These are phyloP conservation scores for Sanguinoderma infundibulare DNA, from an alignment of 1,284 basidiomycete species.

Conservation along the genomic window DNA sequence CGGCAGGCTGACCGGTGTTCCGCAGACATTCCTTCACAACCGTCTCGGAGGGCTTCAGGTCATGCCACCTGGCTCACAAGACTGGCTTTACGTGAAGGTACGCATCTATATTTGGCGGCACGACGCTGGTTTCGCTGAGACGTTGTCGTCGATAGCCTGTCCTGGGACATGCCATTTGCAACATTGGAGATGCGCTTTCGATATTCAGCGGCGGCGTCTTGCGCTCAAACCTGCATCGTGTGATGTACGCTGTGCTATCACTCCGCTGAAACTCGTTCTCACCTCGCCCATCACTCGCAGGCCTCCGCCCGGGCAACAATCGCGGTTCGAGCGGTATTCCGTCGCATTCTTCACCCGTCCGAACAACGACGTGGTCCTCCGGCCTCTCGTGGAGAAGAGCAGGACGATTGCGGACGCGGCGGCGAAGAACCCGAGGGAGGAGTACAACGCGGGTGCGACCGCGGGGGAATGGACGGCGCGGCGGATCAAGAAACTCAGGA, in stretches of 20 bases:
- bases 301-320: constrained; percentile 40
- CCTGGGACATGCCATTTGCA: constrained; percentile 42
- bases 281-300: constrained; percentile 21
- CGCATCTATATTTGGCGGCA: constrained; percentile 13
- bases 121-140: not conserved
- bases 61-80: constrained; percentile 37
- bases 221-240: constrained; percentile 41
- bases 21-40: constrained; percentile 39
- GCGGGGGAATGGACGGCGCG: constrained; percentile 53
- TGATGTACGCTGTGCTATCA: constrained; percentile 32
- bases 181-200: constrained; percentile 41
- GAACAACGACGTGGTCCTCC: constrained; percentile 35
- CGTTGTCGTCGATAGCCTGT: constrained; percentile 33
- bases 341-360: constrained; percentile 45
- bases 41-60: constrained; percentile 50
- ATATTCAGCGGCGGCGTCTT: constrained; percentile 46
- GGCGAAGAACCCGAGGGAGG: constrained; percentile 34
- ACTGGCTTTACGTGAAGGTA: constrained; percentile 48
- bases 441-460: constrained; percentile 45
- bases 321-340: constrained; percentile 37
- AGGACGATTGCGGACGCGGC: constrained; percentile 46
- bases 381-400: constrained; percentile 49
- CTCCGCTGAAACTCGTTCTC: not conserved
- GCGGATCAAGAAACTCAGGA: constrained; percentile 49
- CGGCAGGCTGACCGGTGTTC: constrained; percentile 10